Evolutionary conservation across 768 basidiomycete genomes (phyloP).

Genomic region (Pleurotus eryngii): DNA sequence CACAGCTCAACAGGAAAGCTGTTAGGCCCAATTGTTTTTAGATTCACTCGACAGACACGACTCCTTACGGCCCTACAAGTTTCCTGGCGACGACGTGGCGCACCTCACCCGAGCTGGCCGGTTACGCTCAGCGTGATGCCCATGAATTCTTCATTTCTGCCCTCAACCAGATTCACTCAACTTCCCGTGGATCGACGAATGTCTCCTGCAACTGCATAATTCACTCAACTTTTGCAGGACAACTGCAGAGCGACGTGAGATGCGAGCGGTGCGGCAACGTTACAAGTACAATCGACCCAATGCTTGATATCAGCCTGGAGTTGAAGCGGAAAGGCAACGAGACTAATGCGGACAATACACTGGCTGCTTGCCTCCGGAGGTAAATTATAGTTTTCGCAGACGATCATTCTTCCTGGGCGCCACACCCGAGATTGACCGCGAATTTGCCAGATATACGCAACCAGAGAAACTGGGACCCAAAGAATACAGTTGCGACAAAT

Average conservation of each 20-base stretch:
- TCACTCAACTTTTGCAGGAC: constrained; percentile 86
- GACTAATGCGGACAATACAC: constrained; percentile 49
- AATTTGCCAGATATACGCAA: constrained; percentile 65
- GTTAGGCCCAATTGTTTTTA: constrained; percentile 17
- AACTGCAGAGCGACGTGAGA: constrained; percentile 83
- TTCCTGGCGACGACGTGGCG: constrained; percentile 87
- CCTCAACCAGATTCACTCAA: constrained; percentile 84
- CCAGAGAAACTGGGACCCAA: constrained; percentile 80
- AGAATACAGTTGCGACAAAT: constrained; percentile 83
- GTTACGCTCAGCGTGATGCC: constrained; percentile 93
- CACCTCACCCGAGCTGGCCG: constrained; percentile 75
- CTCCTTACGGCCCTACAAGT: constrained; percentile 76
- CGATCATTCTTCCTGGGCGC: background rate
- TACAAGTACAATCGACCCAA: constrained; percentile 81
- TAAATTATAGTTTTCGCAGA: constrained; percentile 24
- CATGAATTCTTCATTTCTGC: constrained; percentile 85
- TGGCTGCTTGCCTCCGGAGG: constrained; percentile 76
- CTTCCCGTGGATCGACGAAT: constrained; percentile 70
- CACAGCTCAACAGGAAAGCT: constrained; percentile 5
- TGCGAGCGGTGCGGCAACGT: constrained; percentile 82
- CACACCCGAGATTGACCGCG: constrained; percentile 2
- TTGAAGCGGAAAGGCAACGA: constrained; percentile 56
- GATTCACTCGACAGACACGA: constrained; percentile 55
- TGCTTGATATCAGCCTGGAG: constrained; percentile 89
- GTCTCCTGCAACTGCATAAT: constrained; percentile 87